A percentile compares a stretch with the other conserved stretches of the same genome.
phyloP scores from a whole-genome alignment of 305 asterid genomes.

The Nicotiana rustica region DNA sequence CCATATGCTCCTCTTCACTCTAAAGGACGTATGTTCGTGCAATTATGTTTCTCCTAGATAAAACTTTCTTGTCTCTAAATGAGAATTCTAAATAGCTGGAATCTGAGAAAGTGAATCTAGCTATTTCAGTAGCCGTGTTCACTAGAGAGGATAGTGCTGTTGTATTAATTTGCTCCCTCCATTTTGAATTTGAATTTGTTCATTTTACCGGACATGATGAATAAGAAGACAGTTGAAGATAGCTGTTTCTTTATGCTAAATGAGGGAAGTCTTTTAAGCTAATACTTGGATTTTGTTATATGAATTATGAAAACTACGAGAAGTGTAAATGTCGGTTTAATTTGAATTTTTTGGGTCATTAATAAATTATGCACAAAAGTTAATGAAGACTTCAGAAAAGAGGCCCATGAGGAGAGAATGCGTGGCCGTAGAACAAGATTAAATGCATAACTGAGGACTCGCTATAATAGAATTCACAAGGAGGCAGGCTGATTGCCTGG shows the following conservation, averaged over 20 bases:
- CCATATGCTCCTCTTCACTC: neutral
- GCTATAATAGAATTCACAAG: neutral
- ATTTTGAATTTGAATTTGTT: slow-evolving; percentile 7
- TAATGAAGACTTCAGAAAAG: slow-evolving; percentile 11
- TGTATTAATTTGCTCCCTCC: neutral
- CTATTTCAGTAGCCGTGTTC: neutral
- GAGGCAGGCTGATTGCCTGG: neutral
- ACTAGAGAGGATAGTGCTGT: neutral
- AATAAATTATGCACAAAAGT: slow-evolving; percentile 7
- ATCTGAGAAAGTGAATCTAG: neutral
- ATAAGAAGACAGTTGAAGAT: neutral
- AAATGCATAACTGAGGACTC: slow-evolving; percentile 5
- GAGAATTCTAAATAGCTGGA: slow-evolving; percentile 1
- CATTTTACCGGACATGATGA: slow-evolving; percentile 5
- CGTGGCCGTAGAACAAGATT: neutral
- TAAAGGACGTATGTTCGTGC: slow-evolving; percentile 6
- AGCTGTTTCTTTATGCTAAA: slow-evolving; percentile 17
- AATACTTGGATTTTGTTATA: slow-evolving; percentile 1
- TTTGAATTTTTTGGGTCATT: neutral
- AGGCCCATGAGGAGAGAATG: neutral
- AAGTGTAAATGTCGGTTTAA: neutral
- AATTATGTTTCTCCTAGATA: slow-evolving; percentile 3
- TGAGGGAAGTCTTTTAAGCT: neutral
- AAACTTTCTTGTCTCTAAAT: slow-evolving; percentile 5
- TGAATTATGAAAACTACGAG: neutral